Base-by-base conservation (phyloP, 2,329 filamentous ascomycete genomes). In the Fusarium dlaminii region DNA sequence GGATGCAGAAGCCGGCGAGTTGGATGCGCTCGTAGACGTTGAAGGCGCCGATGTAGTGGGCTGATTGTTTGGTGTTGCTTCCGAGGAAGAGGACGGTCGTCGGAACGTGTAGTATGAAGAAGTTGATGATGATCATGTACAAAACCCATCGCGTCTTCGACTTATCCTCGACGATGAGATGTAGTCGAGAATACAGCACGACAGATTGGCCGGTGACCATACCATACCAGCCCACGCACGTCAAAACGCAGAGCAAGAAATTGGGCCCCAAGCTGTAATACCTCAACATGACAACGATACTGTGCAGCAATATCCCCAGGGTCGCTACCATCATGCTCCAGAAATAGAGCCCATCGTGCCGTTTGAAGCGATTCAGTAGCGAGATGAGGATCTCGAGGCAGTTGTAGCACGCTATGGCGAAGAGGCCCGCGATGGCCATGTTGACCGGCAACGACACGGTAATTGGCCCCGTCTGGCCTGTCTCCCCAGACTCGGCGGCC, bases 201-300 rank as follows among this genome's bases (percentile, higher is more conserved):
- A 74, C 64, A 18, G 72, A 74, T 59, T 74, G 72, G 3, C 72
- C 72, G 0, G 72, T 74, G 18, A 74, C 72, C 72, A 74, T 74
- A 8, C 72, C 72, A 57, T 75, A 75, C 72, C 72, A 74, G n/a
- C 72, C 72, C 11, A 74, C 20, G 24, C 72, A 75, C 1, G 72
- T 74, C 39, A 74, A 56, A 3, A 75, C 72, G n/a, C 59, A 75
- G 24, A 74, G 64, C 15, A 65, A 39, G 32, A 74, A 73, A 37
- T 74, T 74, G 1, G 72, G 72, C 3, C 72, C 72, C 46, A 74
- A 11, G 48, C 63, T 68, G 64, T 75, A 74, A 57, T 74, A 74
- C 13, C 72, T 69, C 20, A 74, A 34, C 34, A 74, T n/a, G 3
- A 74, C 72, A 5, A 75, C 72, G 18, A 75, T 75, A 1, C 68